These are phyloP conservation scores for Aureococcus anophagefferens DNA, from an alignment of 108 stramenopile genomes.

Conservation along the genomic window DNA sequence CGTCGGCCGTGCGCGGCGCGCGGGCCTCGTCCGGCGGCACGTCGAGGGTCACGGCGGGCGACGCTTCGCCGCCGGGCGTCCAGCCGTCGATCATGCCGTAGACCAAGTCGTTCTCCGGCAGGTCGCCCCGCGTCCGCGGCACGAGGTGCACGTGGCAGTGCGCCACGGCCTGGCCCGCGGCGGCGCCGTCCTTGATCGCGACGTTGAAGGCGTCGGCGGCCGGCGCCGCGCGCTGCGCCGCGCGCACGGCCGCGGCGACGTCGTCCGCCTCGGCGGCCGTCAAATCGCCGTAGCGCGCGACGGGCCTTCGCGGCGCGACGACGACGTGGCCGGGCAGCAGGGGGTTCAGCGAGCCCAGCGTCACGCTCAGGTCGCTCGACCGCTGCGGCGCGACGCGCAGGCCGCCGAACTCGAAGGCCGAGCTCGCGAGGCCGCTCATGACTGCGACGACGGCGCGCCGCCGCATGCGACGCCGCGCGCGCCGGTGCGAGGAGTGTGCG, in stretches of 20 bases:
- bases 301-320: slow-evolving; percentile 50
- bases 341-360: slow-evolving; percentile 76
- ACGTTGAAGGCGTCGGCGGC: slow-evolving; percentile 60
- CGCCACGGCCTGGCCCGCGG: slow-evolving; percentile 70
- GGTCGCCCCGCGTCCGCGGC: slow-evolving; percentile 34
- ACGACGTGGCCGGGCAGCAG: slow-evolving; percentile 79
- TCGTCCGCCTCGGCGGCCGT: slow-evolving; percentile 61
- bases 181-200: slow-evolving; percentile 72
- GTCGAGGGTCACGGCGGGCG: neutral
- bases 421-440: too few relatives aligned
- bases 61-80: neutral
- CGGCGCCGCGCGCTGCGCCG: neutral
- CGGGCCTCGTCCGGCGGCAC: neutral
- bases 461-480: too few relatives aligned
- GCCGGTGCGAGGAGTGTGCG: too few relatives aligned
- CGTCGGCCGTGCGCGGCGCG: slow-evolving; percentile 1
- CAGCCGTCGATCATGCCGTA: neutral
- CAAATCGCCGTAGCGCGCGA: slow-evolving; percentile 50
- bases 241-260: slow-evolving; percentile 59
- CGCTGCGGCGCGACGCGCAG: too few relatives aligned
- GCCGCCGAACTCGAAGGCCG: too few relatives aligned
- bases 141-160: slow-evolving; percentile 83
- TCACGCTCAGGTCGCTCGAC: too few relatives aligned
- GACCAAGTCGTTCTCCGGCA: neutral
- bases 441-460: too few relatives aligned